Evolutionary conservation across 139 green algal genomes (phyloP).

Genomic region (Gonium pectorale): DNA sequence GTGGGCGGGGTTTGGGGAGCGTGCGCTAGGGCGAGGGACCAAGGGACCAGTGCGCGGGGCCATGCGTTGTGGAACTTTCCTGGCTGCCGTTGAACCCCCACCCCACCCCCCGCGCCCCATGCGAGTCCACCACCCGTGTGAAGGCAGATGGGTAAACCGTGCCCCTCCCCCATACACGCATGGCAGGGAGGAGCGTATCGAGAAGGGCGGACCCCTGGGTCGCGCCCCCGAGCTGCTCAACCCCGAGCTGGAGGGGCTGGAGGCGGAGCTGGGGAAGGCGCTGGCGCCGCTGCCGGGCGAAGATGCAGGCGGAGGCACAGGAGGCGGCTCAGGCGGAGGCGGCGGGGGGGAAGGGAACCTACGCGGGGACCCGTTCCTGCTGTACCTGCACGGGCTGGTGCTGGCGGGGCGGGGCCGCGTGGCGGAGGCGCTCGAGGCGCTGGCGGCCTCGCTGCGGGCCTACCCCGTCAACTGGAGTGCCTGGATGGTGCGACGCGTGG

Average conservation of each 20-base stretch:
- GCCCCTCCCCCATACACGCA: no score
- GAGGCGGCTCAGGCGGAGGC: neutral
- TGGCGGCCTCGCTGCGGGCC: conserved; percentile 62
- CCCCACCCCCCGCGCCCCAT: no score
- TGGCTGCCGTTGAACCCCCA: no score
- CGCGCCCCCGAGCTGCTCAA: conserved; percentile 63
- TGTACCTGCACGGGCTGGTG: conserved; percentile 87
- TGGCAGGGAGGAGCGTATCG: conserved; percentile 82
- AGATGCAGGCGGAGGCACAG: neutral
- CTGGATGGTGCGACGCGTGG: conserved; percentile 78
- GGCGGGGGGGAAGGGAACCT: neutral
- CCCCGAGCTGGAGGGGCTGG: conserved; percentile 68
- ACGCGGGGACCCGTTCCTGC: conserved; percentile 68
- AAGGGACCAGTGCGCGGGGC: no score
- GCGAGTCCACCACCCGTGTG: no score
- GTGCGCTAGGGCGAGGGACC: neutral
- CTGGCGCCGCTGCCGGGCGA: neutral
- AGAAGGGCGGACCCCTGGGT: conserved; percentile 64
- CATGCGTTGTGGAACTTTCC: no score
- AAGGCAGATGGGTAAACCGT: no score
- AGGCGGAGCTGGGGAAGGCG: conserved; percentile 50
- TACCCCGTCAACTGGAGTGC: conserved; percentile 95
- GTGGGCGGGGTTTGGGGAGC: neutral
- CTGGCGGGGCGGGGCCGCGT: conserved; percentile 69
- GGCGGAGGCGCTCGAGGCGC: conserved; percentile 52